phyloP scores from a whole-genome alignment of 306 rosid genomes.

The Phaseolus lunatus region DNA sequence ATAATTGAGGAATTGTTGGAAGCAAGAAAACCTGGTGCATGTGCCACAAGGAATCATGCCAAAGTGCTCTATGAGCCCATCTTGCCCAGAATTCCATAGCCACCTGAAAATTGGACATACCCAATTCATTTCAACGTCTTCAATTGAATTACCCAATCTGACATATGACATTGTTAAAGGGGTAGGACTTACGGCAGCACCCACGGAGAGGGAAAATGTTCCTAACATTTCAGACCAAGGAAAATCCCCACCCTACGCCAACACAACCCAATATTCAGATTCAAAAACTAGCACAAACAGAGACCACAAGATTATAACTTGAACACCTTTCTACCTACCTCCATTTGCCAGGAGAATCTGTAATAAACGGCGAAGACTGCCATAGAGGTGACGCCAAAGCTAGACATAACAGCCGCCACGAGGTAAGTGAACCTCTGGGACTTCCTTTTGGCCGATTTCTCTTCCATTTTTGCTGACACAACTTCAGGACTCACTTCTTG shows the following conservation, averaged over 20 bases:
- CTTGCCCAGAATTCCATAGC: conserved; percentile 64
- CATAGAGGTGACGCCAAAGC: conserved; percentile 90
- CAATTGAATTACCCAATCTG: not conserved
- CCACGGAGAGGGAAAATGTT: conserved; percentile 90
- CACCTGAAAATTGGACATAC: conserved; percentile 42
- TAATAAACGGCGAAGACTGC: conserved; percentile 85
- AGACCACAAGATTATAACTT: not conserved
- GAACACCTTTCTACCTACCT: conserved; percentile 46
- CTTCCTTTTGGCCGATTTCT: conserved; percentile 66
- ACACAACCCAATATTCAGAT: not conserved
- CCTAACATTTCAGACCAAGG: conserved; percentile 77
- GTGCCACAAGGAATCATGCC: conserved; percentile 60
- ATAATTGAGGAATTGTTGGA: conserved; percentile 7
- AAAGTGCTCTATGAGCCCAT: conserved; percentile 57
- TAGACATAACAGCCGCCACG: conserved; percentile 87
- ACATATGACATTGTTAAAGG: not conserved
- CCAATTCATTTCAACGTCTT: conserved; percentile 6
- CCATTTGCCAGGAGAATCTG: conserved; percentile 94
- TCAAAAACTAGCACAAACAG: not conserved
- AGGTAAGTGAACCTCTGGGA: conserved; percentile 86
- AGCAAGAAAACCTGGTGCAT: conserved; percentile 51
- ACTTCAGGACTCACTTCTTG: conserved; percentile 41
- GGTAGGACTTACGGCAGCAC: conserved; percentile 68
- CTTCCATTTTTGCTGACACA: conserved; percentile 52
- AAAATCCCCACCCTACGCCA: conserved; percentile 47